These are phyloP conservation scores for Neonectria ditissima DNA, from an alignment of 2,329 filamentous ascomycete species.

Conservation along the genomic window DNA sequence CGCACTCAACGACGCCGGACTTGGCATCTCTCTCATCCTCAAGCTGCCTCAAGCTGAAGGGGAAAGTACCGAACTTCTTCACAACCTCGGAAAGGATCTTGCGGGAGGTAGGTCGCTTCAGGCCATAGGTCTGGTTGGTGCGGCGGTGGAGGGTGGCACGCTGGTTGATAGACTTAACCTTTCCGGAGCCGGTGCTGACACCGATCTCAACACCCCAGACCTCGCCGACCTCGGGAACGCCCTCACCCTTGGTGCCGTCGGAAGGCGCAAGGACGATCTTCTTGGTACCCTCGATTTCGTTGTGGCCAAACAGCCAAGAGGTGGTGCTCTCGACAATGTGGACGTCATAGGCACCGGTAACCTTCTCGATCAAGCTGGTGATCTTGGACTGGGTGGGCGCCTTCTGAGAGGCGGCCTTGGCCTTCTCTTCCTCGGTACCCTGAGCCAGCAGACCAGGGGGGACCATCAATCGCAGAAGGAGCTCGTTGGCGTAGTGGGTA, in stretches of 20 bases:
- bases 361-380: slow-evolving; percentile 87
- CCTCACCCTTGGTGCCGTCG: slow-evolving; percentile 92
- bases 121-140: slow-evolving; percentile 88
- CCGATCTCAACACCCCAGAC: slow-evolving; percentile 99
- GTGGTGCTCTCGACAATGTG: slow-evolving; percentile 98
- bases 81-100: slow-evolving; percentile 94
- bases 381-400: slow-evolving; percentile 88
- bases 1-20: slow-evolving; percentile 95
- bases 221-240: slow-evolving; percentile 87
- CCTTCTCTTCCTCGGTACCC: slow-evolving; percentile 94
- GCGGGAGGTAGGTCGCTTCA: slow-evolving; percentile 94
- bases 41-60: slow-evolving; percentile 96
- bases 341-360: slow-evolving; percentile 90
- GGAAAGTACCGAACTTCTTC: slow-evolving; percentile 97
- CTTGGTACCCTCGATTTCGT: slow-evolving; percentile 97
- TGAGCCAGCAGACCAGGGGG: slow-evolving; percentile 87
- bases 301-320: slow-evolving; percentile 94
- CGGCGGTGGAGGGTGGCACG: slow-evolving; percentile 93
- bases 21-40: slow-evolving; percentile 97
- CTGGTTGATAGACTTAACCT: slow-evolving; percentile 92
- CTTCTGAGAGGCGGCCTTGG: slow-evolving; percentile 87
- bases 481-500: slow-evolving; percentile 95
- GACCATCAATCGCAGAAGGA: slow-evolving; percentile 89
- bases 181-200: slow-evolving; percentile 89
- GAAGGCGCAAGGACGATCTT: slow-evolving; percentile 94